A percentile compares a stretch with the other conserved stretches of the same genome.
Conservation (phyloP, 2,329 filamentous ascomycete genomes). For the Phaeoacremonium minimum region DNA sequence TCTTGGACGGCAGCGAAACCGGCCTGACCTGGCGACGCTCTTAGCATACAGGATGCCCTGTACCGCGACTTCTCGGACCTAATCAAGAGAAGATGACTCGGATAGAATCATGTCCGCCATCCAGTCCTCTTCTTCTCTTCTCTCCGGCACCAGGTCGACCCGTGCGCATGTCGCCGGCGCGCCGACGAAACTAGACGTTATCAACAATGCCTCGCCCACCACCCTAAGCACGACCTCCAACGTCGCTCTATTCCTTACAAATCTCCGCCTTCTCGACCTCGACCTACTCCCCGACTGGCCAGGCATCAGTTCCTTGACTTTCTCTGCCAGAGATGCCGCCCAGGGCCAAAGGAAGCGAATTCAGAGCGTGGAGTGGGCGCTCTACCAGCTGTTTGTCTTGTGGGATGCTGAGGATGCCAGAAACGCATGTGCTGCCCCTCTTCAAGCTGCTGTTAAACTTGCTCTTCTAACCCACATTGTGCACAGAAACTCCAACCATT, state of each 20-base stretch:
- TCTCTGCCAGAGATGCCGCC: slow-evolving; percentile 60
- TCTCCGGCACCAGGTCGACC: too few species aligned
- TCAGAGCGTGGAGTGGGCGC: slow-evolving; percentile 79
- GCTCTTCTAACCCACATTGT: slow-evolving; percentile 2
- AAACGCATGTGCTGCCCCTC: slow-evolving; percentile 48
- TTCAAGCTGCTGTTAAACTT: background rate
- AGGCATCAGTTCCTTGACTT: slow-evolving; percentile 63
- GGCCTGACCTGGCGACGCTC: too few species aligned
- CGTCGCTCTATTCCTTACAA: slow-evolving; percentile 70
- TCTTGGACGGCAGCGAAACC: too few species aligned
- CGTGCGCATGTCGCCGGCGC: too few species aligned
- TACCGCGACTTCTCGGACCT: too few species aligned
- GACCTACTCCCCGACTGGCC: slow-evolving; percentile 79
- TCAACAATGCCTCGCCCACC: too few species aligned
- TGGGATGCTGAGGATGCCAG: slow-evolving; percentile 77
- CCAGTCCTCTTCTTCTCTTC: too few species aligned
- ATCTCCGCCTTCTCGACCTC: slow-evolving; percentile 77
- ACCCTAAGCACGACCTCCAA: slow-evolving; percentile 38
- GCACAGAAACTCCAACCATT: slow-evolving; percentile 81
- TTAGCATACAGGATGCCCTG: too few species aligned
- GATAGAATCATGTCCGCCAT: too few species aligned
- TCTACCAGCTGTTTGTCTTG: slow-evolving; percentile 81
- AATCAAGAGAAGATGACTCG: too few species aligned
- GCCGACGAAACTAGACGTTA: too few species aligned
- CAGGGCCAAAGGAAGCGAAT: slow-evolving; percentile 80